Conservation (phyloP, 805 yeast species). For the Vanderwaltozyma tropicalis region DNA sequence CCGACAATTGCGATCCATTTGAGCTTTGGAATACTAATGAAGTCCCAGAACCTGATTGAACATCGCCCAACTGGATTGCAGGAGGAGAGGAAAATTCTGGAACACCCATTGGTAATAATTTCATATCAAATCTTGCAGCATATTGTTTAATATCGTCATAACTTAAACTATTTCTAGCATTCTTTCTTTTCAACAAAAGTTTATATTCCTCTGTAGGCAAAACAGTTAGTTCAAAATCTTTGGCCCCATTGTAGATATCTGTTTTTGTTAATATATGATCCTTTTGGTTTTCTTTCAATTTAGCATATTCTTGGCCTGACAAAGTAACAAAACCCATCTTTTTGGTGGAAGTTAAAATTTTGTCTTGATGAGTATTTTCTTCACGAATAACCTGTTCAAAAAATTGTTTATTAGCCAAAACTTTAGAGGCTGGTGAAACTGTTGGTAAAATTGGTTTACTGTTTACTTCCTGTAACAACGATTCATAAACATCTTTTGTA, state of each 20-base stretch:
- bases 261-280: slow-evolving; percentile 24
- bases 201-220: slow-evolving; percentile 37
- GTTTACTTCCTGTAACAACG: slow-evolving; percentile 3
- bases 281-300: slow-evolving; percentile 23
- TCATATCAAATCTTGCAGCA: slow-evolving; percentile 30
- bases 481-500: slow-evolving; percentile 26
- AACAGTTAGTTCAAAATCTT: slow-evolving; percentile 34
- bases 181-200: slow-evolving; percentile 24
- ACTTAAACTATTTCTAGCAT: slow-evolving; percentile 10
- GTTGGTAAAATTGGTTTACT: slow-evolving; percentile 3
- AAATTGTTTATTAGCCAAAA: slow-evolving; percentile 27
- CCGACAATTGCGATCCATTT: slow-evolving; percentile 17
- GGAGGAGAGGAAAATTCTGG: slow-evolving; percentile 5
- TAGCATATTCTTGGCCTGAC: slow-evolving; percentile 28
- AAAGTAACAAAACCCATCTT: slow-evolving; percentile 28
- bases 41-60: slow-evolving; percentile 11
- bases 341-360: slow-evolving; percentile 26
- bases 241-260: slow-evolving; percentile 30
- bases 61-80: not conserved
- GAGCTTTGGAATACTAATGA: slow-evolving; percentile 3
- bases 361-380: slow-evolving; percentile 21
- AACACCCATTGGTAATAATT: slow-evolving; percentile 23
- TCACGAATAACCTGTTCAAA: slow-evolving; percentile 27
- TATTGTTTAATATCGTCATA: slow-evolving; percentile 26
- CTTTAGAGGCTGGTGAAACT: slow-evolving; percentile 18